Base-by-base conservation (phyloP, 2,329 filamentous ascomycete species). In the Nemania bipapillata region DNA sequence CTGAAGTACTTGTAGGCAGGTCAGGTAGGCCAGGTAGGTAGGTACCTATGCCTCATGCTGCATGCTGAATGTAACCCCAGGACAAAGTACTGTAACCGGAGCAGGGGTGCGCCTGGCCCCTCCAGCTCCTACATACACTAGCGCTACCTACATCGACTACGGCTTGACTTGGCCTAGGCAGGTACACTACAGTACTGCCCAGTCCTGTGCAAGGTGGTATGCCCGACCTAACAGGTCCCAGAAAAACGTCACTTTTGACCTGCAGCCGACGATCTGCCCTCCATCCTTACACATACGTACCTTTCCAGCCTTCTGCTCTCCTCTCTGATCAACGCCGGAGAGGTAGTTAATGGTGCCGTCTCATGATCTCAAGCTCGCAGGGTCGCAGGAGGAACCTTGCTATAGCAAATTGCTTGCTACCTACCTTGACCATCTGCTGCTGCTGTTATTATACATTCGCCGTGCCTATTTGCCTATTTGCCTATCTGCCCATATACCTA, bases 221-320 rank as follows among this genome's bases (percentile, higher is more conserved):
- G 24, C 22, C 22, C 42, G 40, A 35, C 12, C 66, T 49, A 54
- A 55, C 61, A 57, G 61, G 37, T 22, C 57, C 35, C 32, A 57
- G n/a, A n/a, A 74, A 64, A 75, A 77, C 75, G 75, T 77, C 75
- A 75, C 74, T 70, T 66, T 72, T 66, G 61, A 70, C 68, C 70
- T 73, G 71, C 71, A 74, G 70, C 69, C 63, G 28, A 71, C 73
- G 65, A 67, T 70, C 72, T 72, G 65, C 69, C 56, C 67, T 59
- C 71, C 68, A 68, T 68, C 58, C 59, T 67, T 56, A 61, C 66
- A 35, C 64, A 52, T 56, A 61, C 66, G 42, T 66, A 52, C 42
- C 52, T 59, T 50, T 62, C 59, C 11, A 65, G 65, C 58, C 63
- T 42, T 66, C 58, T 59, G 55, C 56, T 30, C 56, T 30, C 63